A percentile compares a stretch with the other conserved stretches of the same genome.
Evolutionary conservation across 768 basidiomycete genomes (phyloP).

Genomic region (Panus rudis): DNA sequence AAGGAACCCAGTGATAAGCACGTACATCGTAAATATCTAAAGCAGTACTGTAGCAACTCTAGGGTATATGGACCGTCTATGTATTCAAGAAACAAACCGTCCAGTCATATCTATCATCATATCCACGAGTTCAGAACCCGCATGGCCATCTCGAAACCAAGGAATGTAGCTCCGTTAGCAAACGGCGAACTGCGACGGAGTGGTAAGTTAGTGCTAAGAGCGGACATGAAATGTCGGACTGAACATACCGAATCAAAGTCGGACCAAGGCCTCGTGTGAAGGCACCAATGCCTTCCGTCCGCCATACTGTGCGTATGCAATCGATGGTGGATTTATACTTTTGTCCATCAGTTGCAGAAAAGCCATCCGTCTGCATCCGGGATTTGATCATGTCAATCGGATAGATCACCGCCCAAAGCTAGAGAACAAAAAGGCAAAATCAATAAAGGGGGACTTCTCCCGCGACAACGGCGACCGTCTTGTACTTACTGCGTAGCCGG

Average conservation of each 20-base stretch:
- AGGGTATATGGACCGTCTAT: no score
- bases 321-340: conserved; percentile 81
- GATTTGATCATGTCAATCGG: conserved; percentile 97
- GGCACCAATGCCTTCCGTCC: conserved; percentile 73
- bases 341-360: conserved; percentile 63
- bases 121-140: conserved; percentile 47
- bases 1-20: no score
- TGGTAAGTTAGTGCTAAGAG: not conserved
- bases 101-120: no score
- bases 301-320: conserved; percentile 78
- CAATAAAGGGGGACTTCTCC: no score
- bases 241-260: conserved; percentile 77
- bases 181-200: conserved; percentile 67
- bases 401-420: conserved; percentile 92
- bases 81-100: no score
- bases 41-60: no score
- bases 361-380: conserved; percentile 92
- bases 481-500: conserved; percentile 78
- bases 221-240: not conserved
- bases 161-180: conserved; percentile 94
- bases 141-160: conserved; percentile 91
- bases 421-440: conserved; percentile 9
- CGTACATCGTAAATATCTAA: no score
- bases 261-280: conserved; percentile 91
- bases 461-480: not conserved